Conservation (phyloP, 2,329 filamentous ascomycete genomes). For the Fusarium nematophilum region DNA sequence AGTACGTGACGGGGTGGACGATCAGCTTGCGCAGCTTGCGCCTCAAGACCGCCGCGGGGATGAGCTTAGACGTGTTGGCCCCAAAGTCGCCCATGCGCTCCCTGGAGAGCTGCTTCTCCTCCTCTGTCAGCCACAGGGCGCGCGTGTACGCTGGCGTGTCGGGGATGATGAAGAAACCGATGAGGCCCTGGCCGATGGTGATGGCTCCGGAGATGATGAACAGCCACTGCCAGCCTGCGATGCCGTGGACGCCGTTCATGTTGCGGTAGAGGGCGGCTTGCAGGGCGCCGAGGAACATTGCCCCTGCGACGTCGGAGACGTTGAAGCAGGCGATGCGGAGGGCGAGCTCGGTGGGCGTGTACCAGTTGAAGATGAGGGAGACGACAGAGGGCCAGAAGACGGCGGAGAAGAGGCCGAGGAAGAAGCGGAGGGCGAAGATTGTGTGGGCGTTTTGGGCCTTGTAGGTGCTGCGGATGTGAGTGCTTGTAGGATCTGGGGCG, state of each 20-base stretch:
- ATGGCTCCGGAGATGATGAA: constrained; percentile 58
- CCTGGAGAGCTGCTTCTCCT: constrained; percentile 42
- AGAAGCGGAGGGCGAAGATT: constrained; percentile 56
- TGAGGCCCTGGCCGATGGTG: constrained; percentile 55
- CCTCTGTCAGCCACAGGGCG: constrained; percentile 44
- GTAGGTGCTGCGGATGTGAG: constrained; percentile 34
- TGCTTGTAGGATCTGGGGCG: background rate
- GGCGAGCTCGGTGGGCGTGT: constrained; percentile 55
- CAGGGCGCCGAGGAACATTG: constrained; percentile 58
- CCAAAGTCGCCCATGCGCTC: constrained; percentile 45
- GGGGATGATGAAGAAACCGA: constrained; percentile 53
- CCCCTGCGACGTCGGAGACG: constrained; percentile 56
- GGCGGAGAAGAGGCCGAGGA: constrained; percentile 54
- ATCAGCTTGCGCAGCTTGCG: constrained; percentile 43
- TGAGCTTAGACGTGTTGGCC: constrained; percentile 45
- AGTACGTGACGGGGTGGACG: constrained; percentile 46
- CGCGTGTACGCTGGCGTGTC: constrained; percentile 47
- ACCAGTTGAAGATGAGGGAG: constrained; percentile 57
- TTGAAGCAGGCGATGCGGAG: constrained; percentile 57
- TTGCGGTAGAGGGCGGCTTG: constrained; percentile 56
- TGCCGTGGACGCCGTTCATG: constrained; percentile 54
- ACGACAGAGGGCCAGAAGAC: constrained; percentile 53
- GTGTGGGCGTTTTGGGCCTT: constrained; percentile 51
- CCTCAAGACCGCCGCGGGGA: constrained; percentile 38
- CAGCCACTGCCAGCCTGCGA: constrained; percentile 59